phyloP scores from a whole-genome alignment of 2,329 filamentous ascomycete species.

The Alternaria panax region DNA sequence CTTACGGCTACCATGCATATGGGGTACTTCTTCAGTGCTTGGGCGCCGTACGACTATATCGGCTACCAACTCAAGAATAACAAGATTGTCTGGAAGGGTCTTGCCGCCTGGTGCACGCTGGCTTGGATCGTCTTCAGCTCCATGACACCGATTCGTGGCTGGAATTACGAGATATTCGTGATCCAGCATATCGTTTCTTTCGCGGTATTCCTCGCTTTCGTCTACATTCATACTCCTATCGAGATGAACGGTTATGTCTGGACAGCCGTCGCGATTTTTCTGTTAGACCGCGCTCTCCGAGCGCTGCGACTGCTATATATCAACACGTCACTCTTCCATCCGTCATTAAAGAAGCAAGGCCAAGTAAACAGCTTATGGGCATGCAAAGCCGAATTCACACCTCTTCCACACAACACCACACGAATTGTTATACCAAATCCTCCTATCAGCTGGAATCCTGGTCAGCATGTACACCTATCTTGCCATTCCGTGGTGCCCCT shows the following conservation, averaged over 20 bases:
- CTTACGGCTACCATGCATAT: slow-evolving; percentile 73
- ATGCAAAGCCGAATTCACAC: slow-evolving; percentile 50
- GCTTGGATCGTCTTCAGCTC: slow-evolving; percentile 71
- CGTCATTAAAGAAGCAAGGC: slow-evolving; percentile 39
- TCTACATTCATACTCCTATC: slow-evolving; percentile 69
- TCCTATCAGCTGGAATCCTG: slow-evolving; percentile 65
- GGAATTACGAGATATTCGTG: slow-evolving; percentile 74
- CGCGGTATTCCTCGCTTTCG: slow-evolving; percentile 67
- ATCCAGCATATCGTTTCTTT: slow-evolving; percentile 71
- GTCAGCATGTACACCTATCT: slow-evolving; percentile 69
- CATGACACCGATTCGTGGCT: slow-evolving; percentile 68
- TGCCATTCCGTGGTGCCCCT: slow-evolving; percentile 64
- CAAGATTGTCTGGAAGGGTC: slow-evolving; percentile 70
- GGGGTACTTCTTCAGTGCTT: slow-evolving; percentile 66
- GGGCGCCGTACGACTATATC: slow-evolving; percentile 67
- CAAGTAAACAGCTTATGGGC: slow-evolving; percentile 43
- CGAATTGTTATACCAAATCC: slow-evolving; percentile 64
- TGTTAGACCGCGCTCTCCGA: slow-evolving; percentile 67
- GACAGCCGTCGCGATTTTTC: slow-evolving; percentile 69
- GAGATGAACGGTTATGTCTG: slow-evolving; percentile 69
- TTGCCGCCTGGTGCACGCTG: slow-evolving; percentile 71
- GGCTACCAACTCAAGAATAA: slow-evolving; percentile 66
- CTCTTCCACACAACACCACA: slow-evolving; percentile 64
- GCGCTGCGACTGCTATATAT: slow-evolving; percentile 46
- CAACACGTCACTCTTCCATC: slow-evolving; percentile 52